phyloP scores from a whole-genome alignment of 2,329 filamentous ascomycete species.

The Dothideomycetes sp. region DNA sequence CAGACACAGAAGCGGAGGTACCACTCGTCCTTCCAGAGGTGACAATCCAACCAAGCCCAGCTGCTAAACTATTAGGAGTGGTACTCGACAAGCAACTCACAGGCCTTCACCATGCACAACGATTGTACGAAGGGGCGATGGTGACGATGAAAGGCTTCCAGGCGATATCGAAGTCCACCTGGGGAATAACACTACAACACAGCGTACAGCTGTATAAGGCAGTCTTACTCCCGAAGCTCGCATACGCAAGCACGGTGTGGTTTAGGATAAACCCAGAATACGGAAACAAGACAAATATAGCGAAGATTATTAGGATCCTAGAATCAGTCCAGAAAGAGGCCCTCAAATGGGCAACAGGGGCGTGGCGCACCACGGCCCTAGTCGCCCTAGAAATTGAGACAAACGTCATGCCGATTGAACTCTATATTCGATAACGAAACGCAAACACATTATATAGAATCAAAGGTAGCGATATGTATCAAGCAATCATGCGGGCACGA shows the following conservation, averaged over 20 bases:
- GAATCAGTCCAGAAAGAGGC: background rate
- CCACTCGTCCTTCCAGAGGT: background rate
- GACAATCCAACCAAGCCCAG: background rate
- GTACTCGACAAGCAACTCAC: background rate
- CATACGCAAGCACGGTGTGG: slow-evolving; percentile 1
- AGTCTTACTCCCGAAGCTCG: background rate
- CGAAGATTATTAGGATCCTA: background rate
- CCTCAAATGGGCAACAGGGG: background rate
- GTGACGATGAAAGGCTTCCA: background rate
- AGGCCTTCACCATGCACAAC: background rate
- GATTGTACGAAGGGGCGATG: background rate
- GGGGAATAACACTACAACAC: background rate
- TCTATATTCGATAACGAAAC: background rate
- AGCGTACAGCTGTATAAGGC: slow-evolving; percentile 2
- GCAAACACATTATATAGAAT: background rate
- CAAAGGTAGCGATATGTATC: background rate
- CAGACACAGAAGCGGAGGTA: background rate
- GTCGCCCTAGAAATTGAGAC: background rate
- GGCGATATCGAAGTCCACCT: background rate
- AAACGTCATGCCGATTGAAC: background rate
- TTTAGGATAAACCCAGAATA: background rate
- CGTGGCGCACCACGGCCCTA: background rate
- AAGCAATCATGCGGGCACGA: background rate
- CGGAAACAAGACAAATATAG: background rate
- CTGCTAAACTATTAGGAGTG: background rate